Base-by-base conservation (phyloP, 2,329 filamentous ascomycete species). In the Ophiostoma triangulosporum region DNA sequence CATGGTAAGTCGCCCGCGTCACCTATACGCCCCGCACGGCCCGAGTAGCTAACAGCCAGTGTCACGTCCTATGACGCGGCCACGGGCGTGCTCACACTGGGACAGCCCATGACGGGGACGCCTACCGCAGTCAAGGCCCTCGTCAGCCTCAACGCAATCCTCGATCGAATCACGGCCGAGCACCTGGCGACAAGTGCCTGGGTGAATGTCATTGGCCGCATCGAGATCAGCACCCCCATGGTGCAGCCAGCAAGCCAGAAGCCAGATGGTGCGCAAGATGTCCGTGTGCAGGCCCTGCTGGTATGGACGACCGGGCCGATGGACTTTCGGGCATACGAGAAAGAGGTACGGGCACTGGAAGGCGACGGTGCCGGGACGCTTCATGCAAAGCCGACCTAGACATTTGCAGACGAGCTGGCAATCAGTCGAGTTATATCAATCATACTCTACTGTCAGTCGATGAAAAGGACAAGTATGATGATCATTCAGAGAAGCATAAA, bases 191-290 rank as follows among this genome's bases (percentile, higher is more conserved):
- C 85, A 26, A 91, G 91, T n/a, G 76, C 84, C 56, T 96, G 90
- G 89, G 68, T 96, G 50, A 95, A 96, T 64, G 75, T 96, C 3
- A 78, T 96, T 59, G 91, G 90, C 6, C 94, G 94, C 65, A 72
- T 90, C 33, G 22, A 12, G 49, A n/a, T n/a, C 11, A 8, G 31
- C 26, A 15, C 43, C 35, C 38, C n/a, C n/a, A 36, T 48, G 20
- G 66, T 75, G 27, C 63, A 69, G 54, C 71, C 95, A n/a, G 17
- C 87, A 95, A 63, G 88, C 87, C 1, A 66, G n/a, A 29, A 15
- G 15, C 35, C 4, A 12, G 35, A 6, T 11, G 43, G 20, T 12
- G 2, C 3, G 6, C 26, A 20, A 26, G 26, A 8, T 29, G 43
- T 46, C 15, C 6, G 26, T 24, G 24, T 46, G 24, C 24, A 46